Evolutionary conservation across 148 eudicot genomes (phyloP).

Genomic region (Rhododendron griersonianum): DNA sequence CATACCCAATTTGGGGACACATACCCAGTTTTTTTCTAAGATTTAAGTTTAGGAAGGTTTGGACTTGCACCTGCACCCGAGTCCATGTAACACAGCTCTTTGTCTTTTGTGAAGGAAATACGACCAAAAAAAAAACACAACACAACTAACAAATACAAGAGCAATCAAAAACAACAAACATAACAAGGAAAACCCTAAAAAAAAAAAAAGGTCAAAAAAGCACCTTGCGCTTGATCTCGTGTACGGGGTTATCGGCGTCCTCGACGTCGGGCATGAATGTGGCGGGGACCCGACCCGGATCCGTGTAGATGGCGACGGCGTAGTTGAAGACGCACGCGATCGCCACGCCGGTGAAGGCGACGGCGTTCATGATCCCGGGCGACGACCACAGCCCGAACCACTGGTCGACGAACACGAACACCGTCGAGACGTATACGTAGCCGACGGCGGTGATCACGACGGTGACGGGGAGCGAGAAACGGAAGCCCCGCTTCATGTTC

Average conservation of each 20-base stretch:
- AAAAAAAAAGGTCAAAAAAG: neutral
- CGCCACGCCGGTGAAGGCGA: slow-evolving; percentile 54
- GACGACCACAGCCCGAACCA: slow-evolving; percentile 90
- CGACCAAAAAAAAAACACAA: neutral
- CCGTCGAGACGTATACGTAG: slow-evolving; percentile 63
- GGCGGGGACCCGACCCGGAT: slow-evolving; percentile 84
- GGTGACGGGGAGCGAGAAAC: slow-evolving; percentile 56
- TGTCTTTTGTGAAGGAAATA: too few species aligned
- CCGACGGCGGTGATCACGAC: slow-evolving; percentile 43
- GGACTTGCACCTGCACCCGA: too few species aligned
- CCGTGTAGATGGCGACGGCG: slow-evolving; percentile 50
- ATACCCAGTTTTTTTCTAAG: too few species aligned
- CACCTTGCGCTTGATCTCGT: slow-evolving; percentile 97
- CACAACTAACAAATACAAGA: neutral
- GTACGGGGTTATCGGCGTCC: slow-evolving; percentile 54
- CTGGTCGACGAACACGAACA: slow-evolving; percentile 65
- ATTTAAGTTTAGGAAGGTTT: too few species aligned
- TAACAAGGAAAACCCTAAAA: neutral
- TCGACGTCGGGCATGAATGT: slow-evolving; percentile 77
- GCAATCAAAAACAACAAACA: neutral
- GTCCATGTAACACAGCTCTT: too few species aligned
- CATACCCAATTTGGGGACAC: too few species aligned
- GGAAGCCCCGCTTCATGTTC: slow-evolving; percentile 30
- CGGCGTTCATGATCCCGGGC: slow-evolving; percentile 74
- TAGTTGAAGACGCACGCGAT: slow-evolving; percentile 50